phyloP scores from a whole-genome alignment of 192 early-diverging fungal species.

The Entomortierella chlamydospora region DNA sequence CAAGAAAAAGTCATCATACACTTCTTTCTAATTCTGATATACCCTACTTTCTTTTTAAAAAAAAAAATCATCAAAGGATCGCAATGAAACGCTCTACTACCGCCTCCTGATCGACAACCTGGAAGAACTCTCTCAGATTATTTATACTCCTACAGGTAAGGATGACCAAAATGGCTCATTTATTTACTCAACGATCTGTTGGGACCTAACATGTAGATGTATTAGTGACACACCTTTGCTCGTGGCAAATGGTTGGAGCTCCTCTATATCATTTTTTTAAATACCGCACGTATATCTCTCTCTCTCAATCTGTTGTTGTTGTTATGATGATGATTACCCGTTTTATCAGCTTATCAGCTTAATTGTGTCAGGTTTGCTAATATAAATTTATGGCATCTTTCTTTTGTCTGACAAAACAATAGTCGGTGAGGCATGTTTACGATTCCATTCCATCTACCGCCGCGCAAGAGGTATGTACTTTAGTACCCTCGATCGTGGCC shows the following conservation, averaged over 20 bases:
- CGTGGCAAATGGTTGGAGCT: background rate
- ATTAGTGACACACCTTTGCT: background rate
- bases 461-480: constrained; percentile 68
- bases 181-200: constrained; percentile 15
- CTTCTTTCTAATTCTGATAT: background rate
- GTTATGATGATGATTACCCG: background rate
- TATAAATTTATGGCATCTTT: no score
- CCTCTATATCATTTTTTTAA: constrained; percentile 9
- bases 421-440: constrained; percentile 64
- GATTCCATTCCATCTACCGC: constrained; percentile 65
- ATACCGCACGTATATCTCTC: no score
- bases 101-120: constrained; percentile 62
- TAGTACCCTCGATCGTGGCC: constrained; percentile 60
- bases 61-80: constrained; percentile 37
- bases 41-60: background rate
- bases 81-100: constrained; percentile 66
- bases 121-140: constrained; percentile 64
- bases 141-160: constrained; percentile 68
- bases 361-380: background rate
- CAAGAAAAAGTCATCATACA: constrained; percentile 29
- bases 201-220: constrained; percentile 1
- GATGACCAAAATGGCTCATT: background rate
- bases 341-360: background rate
- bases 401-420: constrained; percentile 1
- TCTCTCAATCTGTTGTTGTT: constrained; percentile 14